Percentiles rank a stretch among this genome's conserved stretches.
Evolutionary conservation across 257 asterid species (phyloP).

Genomic region (Asclepias syriaca): DNA sequence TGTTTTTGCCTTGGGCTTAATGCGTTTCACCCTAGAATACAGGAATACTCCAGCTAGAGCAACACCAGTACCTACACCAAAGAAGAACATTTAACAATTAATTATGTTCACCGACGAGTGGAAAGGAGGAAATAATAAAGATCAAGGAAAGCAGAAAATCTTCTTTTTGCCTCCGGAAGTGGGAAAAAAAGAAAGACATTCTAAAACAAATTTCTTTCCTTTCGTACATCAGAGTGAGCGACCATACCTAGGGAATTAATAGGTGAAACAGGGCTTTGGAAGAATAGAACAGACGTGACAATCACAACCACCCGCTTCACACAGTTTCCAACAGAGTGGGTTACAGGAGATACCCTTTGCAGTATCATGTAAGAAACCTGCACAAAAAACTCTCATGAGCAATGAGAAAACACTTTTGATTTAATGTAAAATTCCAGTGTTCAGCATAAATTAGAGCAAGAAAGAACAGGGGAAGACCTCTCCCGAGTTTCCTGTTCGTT

Average conservation of each 20-base stretch:
- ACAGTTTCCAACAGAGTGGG: constrained; percentile 94
- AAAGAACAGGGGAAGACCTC: neutral
- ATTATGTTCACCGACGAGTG: neutral
- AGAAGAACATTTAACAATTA: neutral
- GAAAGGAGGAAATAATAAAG: no score
- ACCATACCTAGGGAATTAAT: constrained; percentile 62
- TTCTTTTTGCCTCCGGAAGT: neutral
- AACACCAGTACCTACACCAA: constrained; percentile 66
- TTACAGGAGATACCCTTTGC: constrained; percentile 88
- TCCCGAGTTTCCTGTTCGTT: neutral
- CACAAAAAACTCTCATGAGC: constrained; percentile 21
- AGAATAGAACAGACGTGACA: constrained; percentile 80
- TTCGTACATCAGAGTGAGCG: constrained; percentile 7
- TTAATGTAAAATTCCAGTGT: neutral
- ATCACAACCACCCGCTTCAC: constrained; percentile 92
- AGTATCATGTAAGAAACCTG: constrained; percentile 93
- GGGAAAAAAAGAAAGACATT: neutral
- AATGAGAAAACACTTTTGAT: no score
- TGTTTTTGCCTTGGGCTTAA: constrained; percentile 61
- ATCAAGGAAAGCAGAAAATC: neutral
- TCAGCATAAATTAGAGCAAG: neutral
- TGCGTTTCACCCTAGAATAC: constrained; percentile 75
- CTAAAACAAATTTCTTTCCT: neutral
- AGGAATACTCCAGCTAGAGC: constrained; percentile 92
- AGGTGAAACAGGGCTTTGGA: constrained; percentile 76